A percentile compares a stretch with the other conserved stretches of the same genome.
Conservation (phyloP, 345 rosid genomes). For the Odontarrhena argentea region DNA sequence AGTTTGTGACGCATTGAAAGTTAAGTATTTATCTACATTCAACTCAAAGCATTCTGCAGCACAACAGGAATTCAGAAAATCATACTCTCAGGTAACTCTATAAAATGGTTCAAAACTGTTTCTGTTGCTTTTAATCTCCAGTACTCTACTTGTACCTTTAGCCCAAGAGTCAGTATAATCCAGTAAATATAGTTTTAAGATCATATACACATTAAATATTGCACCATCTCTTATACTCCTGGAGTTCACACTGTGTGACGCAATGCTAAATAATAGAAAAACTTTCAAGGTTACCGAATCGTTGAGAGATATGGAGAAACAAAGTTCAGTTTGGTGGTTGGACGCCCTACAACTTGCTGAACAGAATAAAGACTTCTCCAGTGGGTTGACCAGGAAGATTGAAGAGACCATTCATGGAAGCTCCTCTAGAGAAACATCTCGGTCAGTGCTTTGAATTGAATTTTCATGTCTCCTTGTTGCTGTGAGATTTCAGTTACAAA, state of each 20-base stretch:
- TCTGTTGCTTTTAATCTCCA: background rate
- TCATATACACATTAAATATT: background rate
- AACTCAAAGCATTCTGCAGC: conserved; percentile 59
- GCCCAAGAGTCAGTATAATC: background rate
- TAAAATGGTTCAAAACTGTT: background rate
- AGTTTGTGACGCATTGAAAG: conserved; percentile 63
- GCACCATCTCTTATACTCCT: conserved; percentile 7
- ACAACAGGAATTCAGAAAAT: conserved; percentile 75
- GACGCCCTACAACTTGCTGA: conserved; percentile 72
- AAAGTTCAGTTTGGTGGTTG: conserved; percentile 77
- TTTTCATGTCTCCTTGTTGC: conserved; percentile 18
- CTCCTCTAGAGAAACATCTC: conserved; percentile 51
- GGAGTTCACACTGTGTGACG: conserved; percentile 9
- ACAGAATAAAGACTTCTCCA: conserved; percentile 58
- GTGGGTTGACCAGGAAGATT: conserved; percentile 76
- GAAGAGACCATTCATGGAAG: conserved; percentile 77
- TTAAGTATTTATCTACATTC: conserved; percentile 76
- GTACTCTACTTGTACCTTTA: conserved; percentile 1
- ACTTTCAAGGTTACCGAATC: conserved; percentile 64
- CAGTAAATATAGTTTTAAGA: conserved; percentile 4
- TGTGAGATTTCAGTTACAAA: background rate
- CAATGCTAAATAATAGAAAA: conserved; percentile 26
- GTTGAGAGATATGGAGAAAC: conserved; percentile 47
- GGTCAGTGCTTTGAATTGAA: conserved; percentile 47
- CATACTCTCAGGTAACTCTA: conserved; percentile 65